Base-by-base conservation (phyloP, 768 basidiomycete species). In the Lentinula detonsa region DNA sequence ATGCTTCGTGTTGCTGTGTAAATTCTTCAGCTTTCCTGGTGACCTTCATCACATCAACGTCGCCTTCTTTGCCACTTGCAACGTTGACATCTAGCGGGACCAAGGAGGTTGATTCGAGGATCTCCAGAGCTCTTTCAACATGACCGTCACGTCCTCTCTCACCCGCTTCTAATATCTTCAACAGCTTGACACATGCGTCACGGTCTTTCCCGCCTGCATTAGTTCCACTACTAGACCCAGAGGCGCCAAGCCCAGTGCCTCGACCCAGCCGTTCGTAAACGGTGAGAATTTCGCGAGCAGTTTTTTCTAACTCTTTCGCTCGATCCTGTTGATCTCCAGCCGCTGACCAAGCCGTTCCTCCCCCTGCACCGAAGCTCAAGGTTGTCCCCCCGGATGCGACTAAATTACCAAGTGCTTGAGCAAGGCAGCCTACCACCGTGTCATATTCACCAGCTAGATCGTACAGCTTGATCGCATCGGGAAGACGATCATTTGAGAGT, bases 391-490 rank as follows among this genome's bases (percentile, higher is more conserved):
- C 55, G 6, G 55, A 56, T 2, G 86, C 78, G 52, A 98, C 79
- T 0, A 91, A 88, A 68, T 87, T 90, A 15, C 95, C 93, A 2
- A 99, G 80, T 2, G 93, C 92, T 59, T 86, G 85, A 13, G 93
- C 93, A 39, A 98, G 87, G 57, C 91, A 92, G 6, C 85, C 80
- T 45, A 98, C 84, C 59, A 98, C 96, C 28, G 91, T 93, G 13
- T 82, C 75, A 70, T 95, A 94, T 64, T 95, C 91, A 37, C 92
- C 91, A 1, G 95, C 95, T 40, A 98, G 85, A 74, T 98, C 95
- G 76, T 94, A 98, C 48, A 99, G 77, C 70, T 95, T 93, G 76
- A 98, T 94, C 2, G 95, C 94, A 71, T 98, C 94, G 1, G 88
- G 81, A 42, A 91, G 80, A 35, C 91, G 88, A 67, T 93, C 87